Percentiles rank a stretch among this genome's conserved stretches.
Conservation (phyloP, 768 basidiomycete species). For the Suillus paluster region DNA sequence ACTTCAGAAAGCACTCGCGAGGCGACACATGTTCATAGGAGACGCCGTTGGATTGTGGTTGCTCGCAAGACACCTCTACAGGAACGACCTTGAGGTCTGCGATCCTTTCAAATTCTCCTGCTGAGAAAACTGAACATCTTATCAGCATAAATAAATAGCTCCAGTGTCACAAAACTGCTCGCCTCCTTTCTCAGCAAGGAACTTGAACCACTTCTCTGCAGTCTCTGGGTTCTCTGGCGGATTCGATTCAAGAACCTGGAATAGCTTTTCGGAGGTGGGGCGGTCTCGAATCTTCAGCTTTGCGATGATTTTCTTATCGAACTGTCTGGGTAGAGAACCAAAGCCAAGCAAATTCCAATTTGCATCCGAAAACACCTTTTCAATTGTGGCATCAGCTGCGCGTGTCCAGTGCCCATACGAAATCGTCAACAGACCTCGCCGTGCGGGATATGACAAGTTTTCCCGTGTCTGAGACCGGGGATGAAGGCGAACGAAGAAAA, state of each 20-base stretch:
- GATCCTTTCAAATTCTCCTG: constrained; percentile 54
- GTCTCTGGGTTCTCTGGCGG: constrained; percentile 53
- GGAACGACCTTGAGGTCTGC: constrained; percentile 69
- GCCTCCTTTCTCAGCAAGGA: constrained; percentile 64
- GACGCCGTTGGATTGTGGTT: neutral
- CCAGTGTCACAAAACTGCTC: neutral
- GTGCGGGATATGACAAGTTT: neutral
- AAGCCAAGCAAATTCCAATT: constrained; percentile 76
- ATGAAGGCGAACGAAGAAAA: constrained; percentile 70
- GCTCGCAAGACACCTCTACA: constrained; percentile 19
- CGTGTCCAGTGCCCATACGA: too few relatives aligned
- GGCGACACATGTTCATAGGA: constrained; percentile 43
- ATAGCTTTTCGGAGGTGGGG: constrained; percentile 60
- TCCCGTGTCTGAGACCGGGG: constrained; percentile 49
- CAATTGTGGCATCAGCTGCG: neutral
- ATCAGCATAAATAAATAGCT: constrained; percentile 4
- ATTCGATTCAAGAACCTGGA: constrained; percentile 55
- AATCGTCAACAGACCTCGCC: neutral
- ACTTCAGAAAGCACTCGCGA: constrained; percentile 65
- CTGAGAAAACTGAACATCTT: constrained; percentile 52
- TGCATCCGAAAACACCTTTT: constrained; percentile 65
- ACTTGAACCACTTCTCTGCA: constrained; percentile 64
- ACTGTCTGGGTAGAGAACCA: constrained; percentile 55
- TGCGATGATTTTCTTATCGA: constrained; percentile 53
- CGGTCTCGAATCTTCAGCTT: constrained; percentile 63